Evolutionary conservation across 805 yeast genomes (phyloP), one percentile per base, ranked within the genome.

Genomic region (Spathaspora boniae): DNA sequence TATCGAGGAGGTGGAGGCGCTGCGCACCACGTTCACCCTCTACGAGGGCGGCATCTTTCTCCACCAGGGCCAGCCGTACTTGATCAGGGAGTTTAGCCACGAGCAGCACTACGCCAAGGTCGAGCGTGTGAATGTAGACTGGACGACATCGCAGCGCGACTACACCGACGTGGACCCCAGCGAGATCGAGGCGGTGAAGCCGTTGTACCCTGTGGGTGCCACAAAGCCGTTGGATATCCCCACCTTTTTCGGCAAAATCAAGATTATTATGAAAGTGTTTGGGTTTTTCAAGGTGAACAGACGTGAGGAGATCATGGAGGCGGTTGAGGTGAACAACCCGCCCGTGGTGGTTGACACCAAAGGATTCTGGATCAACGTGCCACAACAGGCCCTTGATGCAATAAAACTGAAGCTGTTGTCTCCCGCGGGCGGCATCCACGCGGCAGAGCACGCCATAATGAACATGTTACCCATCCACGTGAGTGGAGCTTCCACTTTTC

Each of bases 351-450:
- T 77, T 26, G 56, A 67, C 23, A 78, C 94, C 0, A 82, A 83
- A 43, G 98, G 99, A 0, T 68, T 91, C 23, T 93, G 98, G 98
- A 72, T 93, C 5, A 96, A 93, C 54, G 71, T 93, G 1, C 95
- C 96, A 0, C 52, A 57, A 3, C 49, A 50, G n/a, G 85, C 86
- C 0, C 51, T 89, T 9, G 78, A 78, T 1, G 41, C 78, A 2
- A 66, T 91, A 21, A 60, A 67, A 3, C 56, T 53, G 3, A 86
- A 87, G 45, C 48, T 65, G 2, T 60, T 93, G 29, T 83, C 76
- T 38, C 63, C 81, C 2, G 91, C 98, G 0, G 98, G 86, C 4
- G 95, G 93, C 0, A 86, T 93, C n/a, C 99, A 93, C 62, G 97
- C 94, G 2, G 95, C 96, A 0, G 91, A 88, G 45, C 99, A 93